Percentiles rank a stretch among this genome's conserved stretches.
Evolutionary conservation across 1,284 basidiomycete genomes (phyloP).

Genomic region (Fomitopsis betulina): DNA sequence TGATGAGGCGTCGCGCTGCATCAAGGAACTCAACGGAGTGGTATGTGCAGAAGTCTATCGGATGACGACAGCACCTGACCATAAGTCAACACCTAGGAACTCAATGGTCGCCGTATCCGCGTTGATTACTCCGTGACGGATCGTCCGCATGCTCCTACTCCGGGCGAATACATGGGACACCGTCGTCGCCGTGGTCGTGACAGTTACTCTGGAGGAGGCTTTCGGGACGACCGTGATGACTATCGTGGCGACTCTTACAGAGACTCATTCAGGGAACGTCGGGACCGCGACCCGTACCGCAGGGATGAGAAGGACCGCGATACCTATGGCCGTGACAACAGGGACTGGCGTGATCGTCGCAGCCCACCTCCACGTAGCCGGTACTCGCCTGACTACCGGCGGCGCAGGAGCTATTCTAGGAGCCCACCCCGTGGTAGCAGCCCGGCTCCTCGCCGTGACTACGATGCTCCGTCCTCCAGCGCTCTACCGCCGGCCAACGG

Average conservation of each 20-base stretch:
- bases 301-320: conserved; percentile 52
- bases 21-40: conserved; percentile 89
- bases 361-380: conserved; percentile 62
- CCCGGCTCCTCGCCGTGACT: conserved; percentile 49
- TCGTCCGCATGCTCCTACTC: conserved; percentile 91
- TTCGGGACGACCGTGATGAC: conserved; percentile 39
- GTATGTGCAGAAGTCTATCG: conserved; percentile 33
- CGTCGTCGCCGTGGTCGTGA: conserved; percentile 69
- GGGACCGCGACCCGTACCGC: conserved; percentile 44
- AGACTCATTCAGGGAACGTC: conserved; percentile 40
- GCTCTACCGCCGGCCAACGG: conserved; percentile 21
- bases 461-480: conserved; percentile 25
- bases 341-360: conserved; percentile 54
- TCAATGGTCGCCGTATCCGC: conserved; percentile 93
- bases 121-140: conserved; percentile 97
- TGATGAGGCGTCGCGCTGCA: conserved; percentile 85
- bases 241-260: conserved; percentile 43
- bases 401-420: conserved; percentile 71
- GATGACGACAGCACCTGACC: neutral
- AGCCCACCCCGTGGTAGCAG: conserved; percentile 76
- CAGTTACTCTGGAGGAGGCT: conserved; percentile 41
- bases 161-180: conserved; percentile 97
- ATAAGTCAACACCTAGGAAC: conserved; percentile 64
- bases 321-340: conserved; percentile 34
- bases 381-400: conserved; percentile 71